Conservation (phyloP, 2,329 filamentous ascomycete species). For the Rutstroemia sp. region DNA sequence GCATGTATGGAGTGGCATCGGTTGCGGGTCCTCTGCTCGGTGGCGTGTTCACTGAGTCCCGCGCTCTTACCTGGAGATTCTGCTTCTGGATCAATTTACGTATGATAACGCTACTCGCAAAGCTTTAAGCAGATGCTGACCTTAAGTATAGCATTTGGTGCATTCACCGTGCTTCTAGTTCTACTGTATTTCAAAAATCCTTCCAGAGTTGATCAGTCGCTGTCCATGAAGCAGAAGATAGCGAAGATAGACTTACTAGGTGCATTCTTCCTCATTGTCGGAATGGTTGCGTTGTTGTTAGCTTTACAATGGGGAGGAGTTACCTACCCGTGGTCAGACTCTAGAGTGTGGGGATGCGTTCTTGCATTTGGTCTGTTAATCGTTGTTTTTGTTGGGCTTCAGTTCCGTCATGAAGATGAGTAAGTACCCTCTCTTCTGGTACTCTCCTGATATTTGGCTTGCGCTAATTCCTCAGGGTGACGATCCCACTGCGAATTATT, state of each 20-base stretch:
- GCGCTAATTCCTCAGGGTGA: neutral
- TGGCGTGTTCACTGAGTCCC: constrained; percentile 49
- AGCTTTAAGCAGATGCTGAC: neutral
- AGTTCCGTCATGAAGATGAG: constrained; percentile 22
- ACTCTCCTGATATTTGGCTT: neutral
- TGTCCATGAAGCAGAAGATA: constrained; percentile 1
- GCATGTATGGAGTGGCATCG: constrained; percentile 56
- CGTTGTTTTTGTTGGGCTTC: constrained; percentile 27
- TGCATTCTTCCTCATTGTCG: constrained; percentile 27
- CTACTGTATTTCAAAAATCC: neutral
- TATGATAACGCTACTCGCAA: neutral
- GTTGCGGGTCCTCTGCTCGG: constrained; percentile 56
- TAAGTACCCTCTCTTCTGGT: neutral
- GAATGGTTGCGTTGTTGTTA: constrained; percentile 27
- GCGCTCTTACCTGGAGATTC: constrained; percentile 48
- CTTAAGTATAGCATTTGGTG: neutral
- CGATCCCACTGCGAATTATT: neutral
- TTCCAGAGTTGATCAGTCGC: neutral
- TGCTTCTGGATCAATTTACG: constrained; percentile 29
- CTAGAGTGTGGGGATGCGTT: constrained; percentile 31
- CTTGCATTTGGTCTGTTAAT: constrained; percentile 26
- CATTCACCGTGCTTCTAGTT: neutral
- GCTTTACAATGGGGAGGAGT: constrained; percentile 31
- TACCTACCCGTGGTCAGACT: constrained; percentile 27
- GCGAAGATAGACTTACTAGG: constrained; percentile 28